Conservation (phyloP, 257 asterid genomes). For the Solanum medicagineum region DNA sequence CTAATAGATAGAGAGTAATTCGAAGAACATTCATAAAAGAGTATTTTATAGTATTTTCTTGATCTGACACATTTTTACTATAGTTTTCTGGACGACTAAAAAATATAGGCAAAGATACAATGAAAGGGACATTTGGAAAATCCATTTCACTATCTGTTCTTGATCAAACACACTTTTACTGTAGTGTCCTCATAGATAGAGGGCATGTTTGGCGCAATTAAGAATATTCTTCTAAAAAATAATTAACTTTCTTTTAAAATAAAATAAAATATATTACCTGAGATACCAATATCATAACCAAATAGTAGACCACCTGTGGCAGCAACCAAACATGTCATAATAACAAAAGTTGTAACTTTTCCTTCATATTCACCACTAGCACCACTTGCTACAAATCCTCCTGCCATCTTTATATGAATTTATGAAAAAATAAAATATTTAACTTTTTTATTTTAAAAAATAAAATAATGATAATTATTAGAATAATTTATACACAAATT, state of each 20-base stretch:
- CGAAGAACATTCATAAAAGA: not conserved
- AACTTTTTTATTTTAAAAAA: not conserved
- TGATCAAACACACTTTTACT: not conserved
- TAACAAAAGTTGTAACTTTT: constrained; percentile 48
- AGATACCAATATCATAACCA: constrained; percentile 82
- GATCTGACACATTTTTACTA: not conserved
- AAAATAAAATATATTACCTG: constrained; percentile 31
- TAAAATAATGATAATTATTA: not conserved
- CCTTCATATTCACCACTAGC: constrained; percentile 13
- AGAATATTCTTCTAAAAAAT: not conserved
- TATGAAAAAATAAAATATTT: not conserved
- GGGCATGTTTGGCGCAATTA: not conserved
- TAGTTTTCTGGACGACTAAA: not conserved
- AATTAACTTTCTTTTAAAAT: too few relatives aligned
- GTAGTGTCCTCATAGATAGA: not conserved
- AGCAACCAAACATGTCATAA: constrained; percentile 59
- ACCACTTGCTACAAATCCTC: not conserved
- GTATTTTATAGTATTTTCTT: not conserved
- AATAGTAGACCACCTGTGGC: constrained; percentile 91
- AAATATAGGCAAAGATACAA: not conserved
- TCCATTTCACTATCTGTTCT: not conserved
- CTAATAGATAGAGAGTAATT: not conserved
- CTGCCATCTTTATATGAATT: not conserved
- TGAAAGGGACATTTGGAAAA: not conserved
- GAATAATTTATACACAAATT: not conserved